Evolutionary conservation across 305 asterid genomes (phyloP).

Genomic region (Rubia occidens): DNA sequence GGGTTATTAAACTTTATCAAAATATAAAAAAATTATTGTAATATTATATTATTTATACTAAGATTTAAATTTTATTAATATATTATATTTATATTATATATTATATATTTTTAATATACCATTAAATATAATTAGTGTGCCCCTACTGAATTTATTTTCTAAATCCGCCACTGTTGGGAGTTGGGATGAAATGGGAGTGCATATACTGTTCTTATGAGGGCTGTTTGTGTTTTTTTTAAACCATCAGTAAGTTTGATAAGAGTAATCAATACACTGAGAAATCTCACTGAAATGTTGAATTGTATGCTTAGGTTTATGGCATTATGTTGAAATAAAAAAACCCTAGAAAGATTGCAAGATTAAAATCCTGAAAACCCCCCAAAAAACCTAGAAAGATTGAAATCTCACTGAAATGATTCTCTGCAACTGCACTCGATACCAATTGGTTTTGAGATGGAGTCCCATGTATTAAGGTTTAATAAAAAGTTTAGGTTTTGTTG

Average conservation of each 20-base stretch:
- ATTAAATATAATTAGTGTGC: no score
- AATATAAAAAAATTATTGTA: no score
- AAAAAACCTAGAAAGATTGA: not conserved
- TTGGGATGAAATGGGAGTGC: not conserved
- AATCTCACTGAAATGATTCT: not conserved
- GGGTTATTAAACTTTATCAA: no score
- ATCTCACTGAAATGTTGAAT: not conserved
- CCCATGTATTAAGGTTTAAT: not conserved
- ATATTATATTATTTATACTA: no score
- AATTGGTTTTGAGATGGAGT: not conserved
- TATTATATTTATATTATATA: no score
- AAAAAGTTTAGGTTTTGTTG: not conserved
- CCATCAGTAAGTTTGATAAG: not conserved
- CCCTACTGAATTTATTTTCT: no score
- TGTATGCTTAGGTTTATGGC: constrained; percentile 6
- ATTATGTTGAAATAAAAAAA: not conserved
- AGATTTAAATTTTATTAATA: no score
- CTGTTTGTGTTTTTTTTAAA: not conserved
- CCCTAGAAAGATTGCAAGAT: not conserved
- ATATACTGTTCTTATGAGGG: not conserved
- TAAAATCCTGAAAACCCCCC: no score
- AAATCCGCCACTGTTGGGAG: not conserved
- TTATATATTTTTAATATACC: no score
- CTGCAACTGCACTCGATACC: not conserved
- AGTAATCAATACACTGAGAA: not conserved